Percentiles rank a stretch among this genome's conserved stretches.
Conservation (phyloP, 1,284 basidiomycete genomes). For the Volvariella volvacea region DNA sequence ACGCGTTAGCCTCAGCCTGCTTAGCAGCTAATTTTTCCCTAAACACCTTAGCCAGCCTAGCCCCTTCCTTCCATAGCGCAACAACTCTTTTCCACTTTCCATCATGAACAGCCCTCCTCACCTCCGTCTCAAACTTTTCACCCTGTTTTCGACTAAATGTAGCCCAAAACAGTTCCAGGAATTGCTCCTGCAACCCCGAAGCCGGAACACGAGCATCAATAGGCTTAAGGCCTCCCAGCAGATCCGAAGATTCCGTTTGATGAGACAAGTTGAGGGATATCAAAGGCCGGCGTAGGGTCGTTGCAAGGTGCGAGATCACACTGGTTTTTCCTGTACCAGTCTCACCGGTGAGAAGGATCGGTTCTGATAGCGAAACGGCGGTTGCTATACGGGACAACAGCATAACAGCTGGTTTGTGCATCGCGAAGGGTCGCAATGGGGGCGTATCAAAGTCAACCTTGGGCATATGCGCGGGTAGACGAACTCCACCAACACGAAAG, state of each 20-base stretch:
- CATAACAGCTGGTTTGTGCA: conserved; percentile 82
- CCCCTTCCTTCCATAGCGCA: conserved; percentile 81
- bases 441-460: conserved; percentile 27
- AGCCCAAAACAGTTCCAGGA: conserved; percentile 78
- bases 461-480: conserved; percentile 37
- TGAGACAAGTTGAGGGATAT: conserved; percentile 93
- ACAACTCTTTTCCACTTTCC: conserved; percentile 85
- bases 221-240: conserved; percentile 95
- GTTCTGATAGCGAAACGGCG: conserved; percentile 72
- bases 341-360: conserved; percentile 91
- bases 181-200: conserved; percentile 67
- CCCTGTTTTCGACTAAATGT: conserved; percentile 94
- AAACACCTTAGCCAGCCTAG: conserved; percentile 67
- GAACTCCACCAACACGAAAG: conserved; percentile 53
- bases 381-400: conserved; percentile 82
- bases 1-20: background rate
- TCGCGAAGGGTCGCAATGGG: conserved; percentile 67
- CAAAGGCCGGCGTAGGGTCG: conserved; percentile 71
- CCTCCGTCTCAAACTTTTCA: conserved; percentile 78
- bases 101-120: conserved; percentile 78
- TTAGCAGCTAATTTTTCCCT: conserved; percentile 45
- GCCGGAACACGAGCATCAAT: conserved; percentile 83
- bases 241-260: conserved; percentile 93
- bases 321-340: conserved; percentile 99
- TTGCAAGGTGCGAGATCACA: conserved; percentile 82